Evolutionary conservation across 2,329 filamentous ascomycete genomes (phyloP).

Genomic region (Neofusicoccum parvum): DNA sequence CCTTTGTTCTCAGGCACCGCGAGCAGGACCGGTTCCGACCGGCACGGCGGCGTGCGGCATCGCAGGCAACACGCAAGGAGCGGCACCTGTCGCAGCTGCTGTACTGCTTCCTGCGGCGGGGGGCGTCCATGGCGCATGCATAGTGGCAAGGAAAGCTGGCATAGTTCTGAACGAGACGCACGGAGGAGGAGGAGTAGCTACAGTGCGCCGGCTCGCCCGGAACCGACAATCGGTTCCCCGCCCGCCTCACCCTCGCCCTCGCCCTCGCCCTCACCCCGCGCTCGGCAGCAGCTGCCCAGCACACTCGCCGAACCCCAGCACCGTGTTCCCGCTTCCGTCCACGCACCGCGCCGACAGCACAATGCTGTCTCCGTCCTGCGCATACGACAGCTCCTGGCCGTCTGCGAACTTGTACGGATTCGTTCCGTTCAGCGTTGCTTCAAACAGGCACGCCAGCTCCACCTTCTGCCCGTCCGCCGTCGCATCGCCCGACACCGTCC

Average conservation of each 20-base stretch:
- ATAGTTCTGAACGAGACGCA: too few relatives aligned
- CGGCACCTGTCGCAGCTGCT: background rate
- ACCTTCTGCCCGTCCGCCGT: constrained; percentile 37
- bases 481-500: constrained; percentile 46
- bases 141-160: too few relatives aligned
- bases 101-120: background rate
- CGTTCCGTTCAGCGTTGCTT: constrained; percentile 42
- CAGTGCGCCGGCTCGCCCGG: too few relatives aligned
- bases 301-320: constrained; percentile 46
- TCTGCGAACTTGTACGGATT: constrained; percentile 31
- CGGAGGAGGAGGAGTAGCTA: too few relatives aligned
- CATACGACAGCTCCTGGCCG: constrained; percentile 38
- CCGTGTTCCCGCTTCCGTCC: constrained; percentile 34
- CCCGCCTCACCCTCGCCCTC: too few relatives aligned
- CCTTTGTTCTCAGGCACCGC: background rate
- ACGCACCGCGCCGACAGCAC: constrained; percentile 35
- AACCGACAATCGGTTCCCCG: too few relatives aligned
- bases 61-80: background rate
- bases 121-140: background rate
- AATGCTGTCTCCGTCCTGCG: constrained; percentile 47
- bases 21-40: background rate
- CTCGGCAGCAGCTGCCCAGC: constrained; percentile 36
- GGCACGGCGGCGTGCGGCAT: background rate
- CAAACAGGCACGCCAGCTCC: constrained; percentile 40
- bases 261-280: background rate